Percentiles rank a stretch among this genome's conserved stretches.
Conservation (phyloP, 2,329 filamentous ascomycete genomes). For the Talaromyces marneffei region DNA sequence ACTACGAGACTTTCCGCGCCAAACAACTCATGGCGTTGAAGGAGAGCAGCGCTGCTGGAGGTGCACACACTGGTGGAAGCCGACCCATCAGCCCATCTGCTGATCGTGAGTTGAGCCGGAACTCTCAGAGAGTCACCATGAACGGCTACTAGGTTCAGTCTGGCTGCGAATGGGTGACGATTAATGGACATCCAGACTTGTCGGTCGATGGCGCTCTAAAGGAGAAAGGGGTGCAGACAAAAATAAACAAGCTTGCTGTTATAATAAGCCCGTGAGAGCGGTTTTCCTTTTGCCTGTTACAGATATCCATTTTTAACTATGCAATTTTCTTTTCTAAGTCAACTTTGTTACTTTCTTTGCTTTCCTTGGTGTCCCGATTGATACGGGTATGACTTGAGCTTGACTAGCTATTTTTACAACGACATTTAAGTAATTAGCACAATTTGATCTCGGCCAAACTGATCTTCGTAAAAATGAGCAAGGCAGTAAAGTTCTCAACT, state of each 20-base stretch:
- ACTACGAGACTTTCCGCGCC: constrained; percentile 99
- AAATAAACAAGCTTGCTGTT: constrained; percentile 10
- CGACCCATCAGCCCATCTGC: constrained; percentile 92
- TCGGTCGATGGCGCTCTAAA: constrained; percentile 4
- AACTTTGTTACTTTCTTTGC: neutral
- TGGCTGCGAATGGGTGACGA: neutral
- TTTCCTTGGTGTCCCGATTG: neutral
- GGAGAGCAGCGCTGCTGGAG: constrained; percentile 85
- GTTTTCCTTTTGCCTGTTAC: constrained; percentile 14
- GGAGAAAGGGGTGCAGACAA: constrained; percentile 8
- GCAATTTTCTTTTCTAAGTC: constrained; percentile 6
- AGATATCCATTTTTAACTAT: constrained; percentile 17
- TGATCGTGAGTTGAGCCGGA: constrained; percentile 91
- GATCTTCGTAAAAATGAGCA: neutral
- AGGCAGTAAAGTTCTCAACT: neutral
- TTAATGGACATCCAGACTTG: neutral
- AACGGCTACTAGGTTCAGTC: constrained; percentile 74
- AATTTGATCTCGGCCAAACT: too few species aligned
- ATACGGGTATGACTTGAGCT: neutral
- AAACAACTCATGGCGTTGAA: constrained; percentile 97
- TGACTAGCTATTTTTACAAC: neutral
- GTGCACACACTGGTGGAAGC: constrained; percentile 57
- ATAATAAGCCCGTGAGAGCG: constrained; percentile 9
- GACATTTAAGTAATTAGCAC: neutral
- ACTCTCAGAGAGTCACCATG: constrained; percentile 96